These are phyloP conservation scores for Camelina sativa DNA, from an alignment of 345 rosid genomes.

Conservation along the genomic window DNA sequence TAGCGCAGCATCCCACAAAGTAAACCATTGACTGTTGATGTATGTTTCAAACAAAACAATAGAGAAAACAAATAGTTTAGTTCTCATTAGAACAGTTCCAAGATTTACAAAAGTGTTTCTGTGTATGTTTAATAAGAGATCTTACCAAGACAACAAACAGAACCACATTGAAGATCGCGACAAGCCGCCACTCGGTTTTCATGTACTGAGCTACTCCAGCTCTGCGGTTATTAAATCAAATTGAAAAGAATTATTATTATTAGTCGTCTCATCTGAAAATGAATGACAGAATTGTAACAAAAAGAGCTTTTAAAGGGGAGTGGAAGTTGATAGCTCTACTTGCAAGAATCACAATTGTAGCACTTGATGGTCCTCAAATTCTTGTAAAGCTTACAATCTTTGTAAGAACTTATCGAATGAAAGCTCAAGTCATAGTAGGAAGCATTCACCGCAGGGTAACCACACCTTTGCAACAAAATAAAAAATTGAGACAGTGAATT, in stretches of 20 bases:
- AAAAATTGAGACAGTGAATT: background rate
- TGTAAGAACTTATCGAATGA: constrained; percentile 77
- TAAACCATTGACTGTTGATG: constrained; percentile 65
- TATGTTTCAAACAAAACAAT: background rate
- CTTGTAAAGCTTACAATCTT: constrained; percentile 86
- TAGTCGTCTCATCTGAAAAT: constrained; percentile 18
- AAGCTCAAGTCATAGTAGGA: constrained; percentile 87
- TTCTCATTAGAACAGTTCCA: background rate
- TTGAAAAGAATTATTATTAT: background rate
- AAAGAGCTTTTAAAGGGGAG: background rate
- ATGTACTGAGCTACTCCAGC: constrained; percentile 98
- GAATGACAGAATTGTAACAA: background rate
- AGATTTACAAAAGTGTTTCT: constrained; percentile 7
- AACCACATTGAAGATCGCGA: constrained; percentile 78
- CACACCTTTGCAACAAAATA: constrained; percentile 57
- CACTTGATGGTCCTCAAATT: constrained; percentile 71
- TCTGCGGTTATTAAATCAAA: constrained; percentile 46
- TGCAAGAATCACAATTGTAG: constrained; percentile 95
- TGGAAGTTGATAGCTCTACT: constrained; percentile 52
- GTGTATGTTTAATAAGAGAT: no score
- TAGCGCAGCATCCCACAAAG: constrained; percentile 94
- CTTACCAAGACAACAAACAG: constrained; percentile 79
- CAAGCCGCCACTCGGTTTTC: constrained; percentile 91
- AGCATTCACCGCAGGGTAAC: constrained; percentile 79
- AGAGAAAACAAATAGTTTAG: background rate